A percentile compares a stretch with the other conserved stretches of the same genome.
These are phyloP conservation scores for Fistulinella prunicolor DNA, from an alignment of 768 basidiomycete genomes.

Conservation along the genomic window DNA sequence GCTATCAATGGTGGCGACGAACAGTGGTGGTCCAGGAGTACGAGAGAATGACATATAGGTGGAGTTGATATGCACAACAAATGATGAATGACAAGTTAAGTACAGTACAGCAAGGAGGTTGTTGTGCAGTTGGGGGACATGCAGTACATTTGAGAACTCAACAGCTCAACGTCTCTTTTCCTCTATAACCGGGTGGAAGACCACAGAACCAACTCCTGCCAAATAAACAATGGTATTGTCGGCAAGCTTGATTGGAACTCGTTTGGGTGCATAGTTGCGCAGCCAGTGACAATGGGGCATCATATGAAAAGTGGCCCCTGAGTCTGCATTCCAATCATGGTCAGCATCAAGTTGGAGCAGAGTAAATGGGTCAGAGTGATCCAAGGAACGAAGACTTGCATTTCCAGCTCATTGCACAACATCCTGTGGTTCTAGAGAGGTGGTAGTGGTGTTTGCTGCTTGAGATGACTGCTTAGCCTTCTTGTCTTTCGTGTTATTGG, in stretches of 20 bases:
- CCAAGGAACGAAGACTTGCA: constrained; percentile 3
- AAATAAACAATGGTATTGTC: not conserved
- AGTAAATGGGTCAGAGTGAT: not conserved
- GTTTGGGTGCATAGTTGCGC: not conserved
- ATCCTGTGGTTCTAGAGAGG: not conserved
- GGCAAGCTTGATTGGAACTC: not conserved
- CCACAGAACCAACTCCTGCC: too few species aligned
- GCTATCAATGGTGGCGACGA: too few species aligned
- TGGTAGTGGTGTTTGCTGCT: not conserved
- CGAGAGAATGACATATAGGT: too few species aligned
- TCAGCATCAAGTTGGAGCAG: constrained; percentile 1
- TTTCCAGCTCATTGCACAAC: not conserved
- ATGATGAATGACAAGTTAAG: too few species aligned
- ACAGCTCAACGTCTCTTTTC: too few species aligned
- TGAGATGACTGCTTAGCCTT: not conserved
- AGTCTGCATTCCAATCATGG: constrained; percentile 2
- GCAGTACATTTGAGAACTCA: too few species aligned
- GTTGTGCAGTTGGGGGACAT: too few species aligned
- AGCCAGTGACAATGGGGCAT: not conserved
- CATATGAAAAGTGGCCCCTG: constrained; percentile 3
- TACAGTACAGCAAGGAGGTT: too few species aligned
- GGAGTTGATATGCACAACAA: too few species aligned
- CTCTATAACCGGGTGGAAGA: too few species aligned
- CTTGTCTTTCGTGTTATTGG: not conserved
- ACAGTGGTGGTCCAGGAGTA: too few species aligned